These are phyloP conservation scores for Phaseolus lunatus DNA, from an alignment of 306 rosid species.

Conservation along the genomic window DNA sequence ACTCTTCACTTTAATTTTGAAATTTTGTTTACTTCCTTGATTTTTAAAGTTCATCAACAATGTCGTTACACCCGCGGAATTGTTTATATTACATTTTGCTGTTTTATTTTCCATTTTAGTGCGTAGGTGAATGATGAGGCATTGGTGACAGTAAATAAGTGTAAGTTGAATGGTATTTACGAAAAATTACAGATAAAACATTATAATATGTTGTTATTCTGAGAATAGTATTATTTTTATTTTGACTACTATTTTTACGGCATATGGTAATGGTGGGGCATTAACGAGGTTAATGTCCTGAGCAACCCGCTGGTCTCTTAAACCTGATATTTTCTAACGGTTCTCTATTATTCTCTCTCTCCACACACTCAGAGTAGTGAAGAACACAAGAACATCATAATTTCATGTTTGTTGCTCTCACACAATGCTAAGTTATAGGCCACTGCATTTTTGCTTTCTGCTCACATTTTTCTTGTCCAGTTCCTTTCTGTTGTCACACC, in stretches of 20 bases:
- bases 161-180: not conserved
- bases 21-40: not conserved
- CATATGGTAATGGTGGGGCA: slow-evolving; percentile 54
- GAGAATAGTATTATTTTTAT: not conserved
- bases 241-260: slow-evolving; percentile 36
- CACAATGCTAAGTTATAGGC: slow-evolving; percentile 39
- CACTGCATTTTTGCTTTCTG: slow-evolving; percentile 43
- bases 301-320: not conserved
- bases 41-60: not conserved
- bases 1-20: not conserved
- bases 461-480: slow-evolving; percentile 44
- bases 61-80: not conserved
- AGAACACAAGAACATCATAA: slow-evolving; percentile 14
- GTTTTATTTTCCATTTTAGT: too few relatives aligned
- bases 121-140: not conserved
- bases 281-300: slow-evolving; percentile 41
- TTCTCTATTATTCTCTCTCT: slow-evolving; percentile 36
- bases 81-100: too few relatives aligned
- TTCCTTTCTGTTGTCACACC: slow-evolving; percentile 29
- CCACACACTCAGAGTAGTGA: slow-evolving; percentile 7
- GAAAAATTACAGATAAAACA: not conserved
- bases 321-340: slow-evolving; percentile 35
- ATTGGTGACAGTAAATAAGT: not conserved
- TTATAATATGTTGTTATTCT: not conserved
- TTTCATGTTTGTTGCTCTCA: slow-evolving; percentile 1